Evolutionary conservation across 805 yeast genomes (phyloP).

Genomic region (Saccharomyces cerevisiae): DNA sequence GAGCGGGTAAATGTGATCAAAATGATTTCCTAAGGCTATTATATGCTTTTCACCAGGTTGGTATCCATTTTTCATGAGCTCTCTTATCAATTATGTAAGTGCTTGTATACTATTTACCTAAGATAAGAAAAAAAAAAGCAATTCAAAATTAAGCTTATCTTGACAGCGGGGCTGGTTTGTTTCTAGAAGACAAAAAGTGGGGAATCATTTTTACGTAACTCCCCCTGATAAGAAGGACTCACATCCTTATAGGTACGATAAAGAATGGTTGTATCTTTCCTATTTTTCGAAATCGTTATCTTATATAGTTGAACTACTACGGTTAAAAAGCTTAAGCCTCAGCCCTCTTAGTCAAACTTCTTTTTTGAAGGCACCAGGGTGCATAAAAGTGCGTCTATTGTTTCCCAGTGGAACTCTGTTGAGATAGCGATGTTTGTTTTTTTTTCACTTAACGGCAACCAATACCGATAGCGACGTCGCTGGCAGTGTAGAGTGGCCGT

Average conservation of each 20-base stretch:
- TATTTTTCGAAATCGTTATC: not conserved
- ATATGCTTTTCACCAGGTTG: conserved; percentile 93
- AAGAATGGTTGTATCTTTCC: not conserved
- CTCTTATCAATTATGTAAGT: not conserved
- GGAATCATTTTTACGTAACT: not conserved
- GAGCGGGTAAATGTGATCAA: conserved; percentile 93
- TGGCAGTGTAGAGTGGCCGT: not conserved
- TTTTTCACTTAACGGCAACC: not conserved
- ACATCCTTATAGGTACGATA: not conserved
- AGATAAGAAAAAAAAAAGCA: not conserved
- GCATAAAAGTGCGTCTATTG: not conserved
- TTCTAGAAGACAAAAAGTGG: not conserved
- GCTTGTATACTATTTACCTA: not conserved
- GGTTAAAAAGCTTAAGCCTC: not conserved
- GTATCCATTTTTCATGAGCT: conserved; percentile 81
- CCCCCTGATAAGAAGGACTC: too few species aligned
- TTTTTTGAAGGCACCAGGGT: not conserved
- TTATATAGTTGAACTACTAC: too few species aligned
- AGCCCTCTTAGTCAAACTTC: not conserved
- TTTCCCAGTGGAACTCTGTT: not conserved
- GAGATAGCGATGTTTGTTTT: not conserved
- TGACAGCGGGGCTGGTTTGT: not conserved
- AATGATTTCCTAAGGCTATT: conserved; percentile 80
- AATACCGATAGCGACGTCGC: not conserved
- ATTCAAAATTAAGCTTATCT: not conserved